Evolutionary conservation across 164 flowering plant species (phyloP), one percentile per base, ranked within the genome.

Genomic region (Taxillus chinensis): DNA sequence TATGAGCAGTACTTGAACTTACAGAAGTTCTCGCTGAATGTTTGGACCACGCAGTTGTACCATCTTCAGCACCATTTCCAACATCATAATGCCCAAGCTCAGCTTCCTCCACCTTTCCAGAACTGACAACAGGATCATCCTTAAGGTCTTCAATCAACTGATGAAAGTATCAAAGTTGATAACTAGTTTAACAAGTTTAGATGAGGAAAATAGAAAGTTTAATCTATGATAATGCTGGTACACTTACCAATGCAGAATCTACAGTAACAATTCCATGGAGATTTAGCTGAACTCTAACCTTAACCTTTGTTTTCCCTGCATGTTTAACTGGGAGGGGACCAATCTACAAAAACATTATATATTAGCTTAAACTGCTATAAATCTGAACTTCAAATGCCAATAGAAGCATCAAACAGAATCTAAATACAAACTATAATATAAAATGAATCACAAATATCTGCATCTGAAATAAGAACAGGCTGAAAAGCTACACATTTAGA

Each of bases 241-340:
- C 58, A 75, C 88, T 81, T 71, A 92, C 98, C 39, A 74, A 68
- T 48, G 90, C 98, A 14, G 92, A 82, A 45, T 83, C 82, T 65
- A 92, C 72, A 41, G 71, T 68, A 60, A 89, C 79, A 72, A 87
- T 82, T 54, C 96, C 98, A 71, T 89, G 85, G 37, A 89, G 82
- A 65, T 86, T 83, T 67, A 92, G 61, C 27, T 69, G 80, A 64
- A 89, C 78, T 77, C 74, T 84, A 41, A 87, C 86, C 78, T 92
- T 92, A 41, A 87, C 79, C 72, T 75, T 86, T 11, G 77, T 64
- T 52, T 74, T 84, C 43, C 77, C 83, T 39, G 65, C 38, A 60
- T 74, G 63, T 41, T 85, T 74, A 45, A 60, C 76, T 67, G 73
- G 79, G 60, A 87, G 79, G 67, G 96, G 96, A 16, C 96, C 96